Evolutionary conservation across 2,329 filamentous ascomycete species (phyloP), one percentile per base, ranked within the genome.

Genomic region (Apiospora sp.): DNA sequence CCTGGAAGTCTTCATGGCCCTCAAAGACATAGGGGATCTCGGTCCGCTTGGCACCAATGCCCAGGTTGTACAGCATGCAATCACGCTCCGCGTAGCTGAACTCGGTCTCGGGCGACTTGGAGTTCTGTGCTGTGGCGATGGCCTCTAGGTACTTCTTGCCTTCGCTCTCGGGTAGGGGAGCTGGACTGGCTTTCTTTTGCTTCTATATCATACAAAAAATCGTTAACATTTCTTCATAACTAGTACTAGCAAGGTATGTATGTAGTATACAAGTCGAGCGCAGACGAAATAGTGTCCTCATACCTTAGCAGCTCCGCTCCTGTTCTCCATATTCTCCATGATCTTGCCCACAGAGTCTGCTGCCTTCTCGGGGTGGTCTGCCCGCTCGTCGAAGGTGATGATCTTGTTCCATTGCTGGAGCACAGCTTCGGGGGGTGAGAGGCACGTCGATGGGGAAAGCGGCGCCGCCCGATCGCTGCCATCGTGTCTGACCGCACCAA

Each of bases 21-120:
- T 99, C 96, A 80, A 94, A 99, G 75, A 98, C 92, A 77, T 97
- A 92, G 75, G 92, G 90, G 51, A 99, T 89, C 74, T 99, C 94
- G 43, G 90, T 94, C 77, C 93, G 92, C 88, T 97, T 98, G 76
- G 96, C 95, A 72, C 96, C 96, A 74, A 99, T 84, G 73, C 96
- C 96, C 58, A 99, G 88, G 85, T 98, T 98, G 89, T 99, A 99
- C 68, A 99, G 92, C 79, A 97, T 96, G 69, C 93, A 88, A 82
- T 99, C 96, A 78, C 91, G 92, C 80, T 98, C 95, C 75, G 92
- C 91, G 80, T 95, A 98, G 75, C 87, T 88, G 85, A 94, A 98
- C 79, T 93, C 90, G 71, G 93, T 94, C 70, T 93, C 92, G 13
- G 75, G 72, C 14, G 80, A 75, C 58, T 82, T 81, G 49, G 92